Conservation (phyloP, 176 grass and related monocot genomes). For the Miscanthus lutarioriparius region DNA sequence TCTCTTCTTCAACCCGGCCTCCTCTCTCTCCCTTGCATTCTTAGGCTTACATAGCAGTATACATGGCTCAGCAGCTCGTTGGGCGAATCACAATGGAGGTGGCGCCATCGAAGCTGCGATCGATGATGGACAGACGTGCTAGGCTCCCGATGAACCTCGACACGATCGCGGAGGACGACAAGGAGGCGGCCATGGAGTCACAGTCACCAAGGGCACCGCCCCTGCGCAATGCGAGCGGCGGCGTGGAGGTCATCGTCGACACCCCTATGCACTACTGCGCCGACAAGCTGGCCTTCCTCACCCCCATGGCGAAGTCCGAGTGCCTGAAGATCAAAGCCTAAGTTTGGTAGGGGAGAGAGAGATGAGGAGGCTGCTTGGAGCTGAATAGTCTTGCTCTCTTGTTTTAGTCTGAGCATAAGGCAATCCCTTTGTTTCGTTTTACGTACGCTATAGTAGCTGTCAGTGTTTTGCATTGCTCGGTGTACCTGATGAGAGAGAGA, state of each 20-base stretch:
- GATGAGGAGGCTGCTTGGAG: background rate
- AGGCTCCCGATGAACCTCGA: conserved; percentile 37
- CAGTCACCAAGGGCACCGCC: background rate
- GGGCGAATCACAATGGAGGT: conserved; percentile 41
- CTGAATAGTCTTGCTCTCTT: conserved; percentile 21
- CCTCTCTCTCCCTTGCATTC: background rate
- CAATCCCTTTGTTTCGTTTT: conserved; percentile 19
- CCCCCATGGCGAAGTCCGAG: background rate
- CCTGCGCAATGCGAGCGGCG: background rate
- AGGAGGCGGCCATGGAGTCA: conserved; percentile 25
- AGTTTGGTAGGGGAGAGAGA: conserved; percentile 16
- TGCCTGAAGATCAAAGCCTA: conserved; percentile 35
- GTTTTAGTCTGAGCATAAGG: conserved; percentile 40
- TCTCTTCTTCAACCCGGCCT: background rate
- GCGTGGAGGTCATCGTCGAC: background rate
- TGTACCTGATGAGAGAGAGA: background rate
- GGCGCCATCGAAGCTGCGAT: conserved; percentile 27
- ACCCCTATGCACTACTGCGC: background rate
- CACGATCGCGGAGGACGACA: conserved; percentile 38
- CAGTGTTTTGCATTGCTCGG: background rate
- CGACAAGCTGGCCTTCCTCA: background rate
- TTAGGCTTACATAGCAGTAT: no score
- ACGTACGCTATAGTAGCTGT: background rate
- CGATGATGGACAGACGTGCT: background rate
- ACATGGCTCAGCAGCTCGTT: conserved; percentile 8